Percentiles rank a stretch among this genome's conserved stretches.
phyloP scores from a whole-genome alignment of 352 stramenopile genomes.

The Peronospora farinosa region DNA sequence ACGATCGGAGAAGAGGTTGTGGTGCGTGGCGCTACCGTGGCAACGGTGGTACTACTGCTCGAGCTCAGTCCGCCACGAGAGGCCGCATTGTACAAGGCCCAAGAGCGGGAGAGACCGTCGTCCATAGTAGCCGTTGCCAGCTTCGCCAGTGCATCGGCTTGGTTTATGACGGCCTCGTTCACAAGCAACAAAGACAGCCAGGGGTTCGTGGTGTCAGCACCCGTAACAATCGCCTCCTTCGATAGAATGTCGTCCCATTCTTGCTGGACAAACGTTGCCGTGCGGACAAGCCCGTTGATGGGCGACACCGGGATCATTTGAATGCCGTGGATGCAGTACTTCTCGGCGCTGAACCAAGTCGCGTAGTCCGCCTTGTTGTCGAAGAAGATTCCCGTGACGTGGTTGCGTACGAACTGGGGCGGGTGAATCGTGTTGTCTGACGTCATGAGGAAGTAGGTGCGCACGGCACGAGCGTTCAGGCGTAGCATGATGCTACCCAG shows the following conservation, averaged over 20 bases:
- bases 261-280: conserved; percentile 51
- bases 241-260: conserved; percentile 76
- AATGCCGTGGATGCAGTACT: conserved; percentile 76
- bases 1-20: conserved; percentile 6
- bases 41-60: conserved; percentile 10
- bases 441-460: conserved; percentile 76
- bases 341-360: conserved; percentile 74
- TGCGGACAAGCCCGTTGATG: conserved; percentile 65
- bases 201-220: conserved; percentile 41
- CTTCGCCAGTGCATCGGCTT: conserved; percentile 39
- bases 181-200: conserved; percentile 69
- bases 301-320: conserved; percentile 76
- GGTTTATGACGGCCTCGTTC: conserved; percentile 63
- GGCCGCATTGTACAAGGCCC: conserved; percentile 64
- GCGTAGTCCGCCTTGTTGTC: conserved; percentile 77
- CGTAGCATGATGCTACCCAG: conserved; percentile 71
- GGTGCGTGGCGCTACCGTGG: conserved; percentile 10
- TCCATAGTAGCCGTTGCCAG: conserved; percentile 48
- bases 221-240: conserved; percentile 52
- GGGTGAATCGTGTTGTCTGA: conserved; percentile 64
- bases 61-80: conserved; percentile 21
- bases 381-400: conserved; percentile 74
- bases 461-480: conserved; percentile 53
- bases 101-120: conserved; percentile 60
- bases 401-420: conserved; percentile 56